These are phyloP conservation scores for Pythium volutum DNA, from an alignment of 352 stramenopile species.

Conservation along the genomic window DNA sequence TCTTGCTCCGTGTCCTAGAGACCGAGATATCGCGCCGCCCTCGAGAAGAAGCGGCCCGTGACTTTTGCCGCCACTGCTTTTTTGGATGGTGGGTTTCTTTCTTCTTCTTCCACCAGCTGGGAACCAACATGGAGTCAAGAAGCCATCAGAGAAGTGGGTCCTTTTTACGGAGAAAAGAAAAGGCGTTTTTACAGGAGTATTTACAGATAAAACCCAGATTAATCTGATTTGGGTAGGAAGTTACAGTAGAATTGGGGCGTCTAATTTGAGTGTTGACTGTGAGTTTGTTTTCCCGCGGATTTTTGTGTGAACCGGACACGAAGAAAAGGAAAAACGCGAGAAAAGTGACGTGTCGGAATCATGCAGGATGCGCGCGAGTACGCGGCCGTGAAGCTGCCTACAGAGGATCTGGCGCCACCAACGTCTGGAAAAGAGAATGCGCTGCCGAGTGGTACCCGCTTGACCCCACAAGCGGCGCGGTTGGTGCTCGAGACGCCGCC, in stretches of 20 bases:
- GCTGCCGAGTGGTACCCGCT: neutral
- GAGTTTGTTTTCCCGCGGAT: neutral
- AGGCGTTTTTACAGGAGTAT: neutral
- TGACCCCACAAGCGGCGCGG: constrained; percentile 1
- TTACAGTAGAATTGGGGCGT: neutral
- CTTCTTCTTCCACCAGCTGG: neutral
- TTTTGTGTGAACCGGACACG: neutral
- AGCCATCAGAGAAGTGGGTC: neutral
- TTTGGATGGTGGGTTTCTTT: constrained; percentile 1
- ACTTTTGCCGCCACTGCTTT: neutral
- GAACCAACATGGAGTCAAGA: neutral
- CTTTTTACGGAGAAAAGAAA: constrained; percentile 1
- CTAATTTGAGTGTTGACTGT: neutral
- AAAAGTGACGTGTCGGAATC: neutral
- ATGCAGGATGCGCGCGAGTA: constrained; percentile 2
- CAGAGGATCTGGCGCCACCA: neutral
- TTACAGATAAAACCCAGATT: neutral
- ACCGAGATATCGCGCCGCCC: neutral
- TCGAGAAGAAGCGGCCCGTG: neutral
- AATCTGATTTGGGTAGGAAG: neutral
- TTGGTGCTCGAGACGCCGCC: constrained; percentile 1
- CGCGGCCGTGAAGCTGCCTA: neutral
- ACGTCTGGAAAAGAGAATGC: neutral
- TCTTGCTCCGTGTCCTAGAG: neutral
- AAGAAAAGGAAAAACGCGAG: neutral